These are phyloP conservation scores for Telopea speciosissima DNA, from an alignment of 177 flowering plant species.

Conservation along the genomic window DNA sequence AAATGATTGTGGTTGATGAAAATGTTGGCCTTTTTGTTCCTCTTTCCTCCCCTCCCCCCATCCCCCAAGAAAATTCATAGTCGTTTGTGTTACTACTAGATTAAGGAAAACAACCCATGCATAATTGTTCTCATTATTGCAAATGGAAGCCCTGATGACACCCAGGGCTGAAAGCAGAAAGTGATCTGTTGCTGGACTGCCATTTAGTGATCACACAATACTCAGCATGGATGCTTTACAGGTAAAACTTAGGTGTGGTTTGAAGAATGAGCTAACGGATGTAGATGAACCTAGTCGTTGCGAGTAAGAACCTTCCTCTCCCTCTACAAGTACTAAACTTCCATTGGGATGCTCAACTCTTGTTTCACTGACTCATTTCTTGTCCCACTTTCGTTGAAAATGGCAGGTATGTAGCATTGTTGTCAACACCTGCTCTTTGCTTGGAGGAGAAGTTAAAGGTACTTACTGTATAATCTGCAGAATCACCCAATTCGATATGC, in stretches of 20 bases:
- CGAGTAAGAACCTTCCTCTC: conserved; percentile 56
- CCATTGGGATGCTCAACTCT: too few species aligned
- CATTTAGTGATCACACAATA: not conserved
- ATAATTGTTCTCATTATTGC: too few species aligned
- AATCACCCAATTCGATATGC: not conserved
- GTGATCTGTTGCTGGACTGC: not conserved
- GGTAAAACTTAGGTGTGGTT: conserved; percentile 87
- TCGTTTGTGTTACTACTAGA: too few species aligned
- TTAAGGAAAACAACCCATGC: too few species aligned
- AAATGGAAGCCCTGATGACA: too few species aligned
- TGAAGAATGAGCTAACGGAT: conserved; percentile 76
- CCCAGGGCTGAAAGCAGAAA: too few species aligned
- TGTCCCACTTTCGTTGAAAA: conserved; percentile 9
- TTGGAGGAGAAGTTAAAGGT: conserved; percentile 81
- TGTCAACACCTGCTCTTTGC: conserved; percentile 82
- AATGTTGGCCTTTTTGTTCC: not conserved
- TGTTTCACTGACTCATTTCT: too few species aligned
- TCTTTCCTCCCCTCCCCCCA: too few species aligned
- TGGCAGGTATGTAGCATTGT: conserved; percentile 71
- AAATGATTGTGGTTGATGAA: too few species aligned
- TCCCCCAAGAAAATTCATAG: too few species aligned
- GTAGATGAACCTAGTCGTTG: conserved; percentile 99
- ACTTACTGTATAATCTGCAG: conserved; percentile 3
- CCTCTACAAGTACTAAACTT: not conserved
- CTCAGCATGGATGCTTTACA: conserved; percentile 21